These are phyloP conservation scores for Suhomyces terraborum DNA, from an alignment of 1,139 yeast species.

Conservation along the genomic window DNA sequence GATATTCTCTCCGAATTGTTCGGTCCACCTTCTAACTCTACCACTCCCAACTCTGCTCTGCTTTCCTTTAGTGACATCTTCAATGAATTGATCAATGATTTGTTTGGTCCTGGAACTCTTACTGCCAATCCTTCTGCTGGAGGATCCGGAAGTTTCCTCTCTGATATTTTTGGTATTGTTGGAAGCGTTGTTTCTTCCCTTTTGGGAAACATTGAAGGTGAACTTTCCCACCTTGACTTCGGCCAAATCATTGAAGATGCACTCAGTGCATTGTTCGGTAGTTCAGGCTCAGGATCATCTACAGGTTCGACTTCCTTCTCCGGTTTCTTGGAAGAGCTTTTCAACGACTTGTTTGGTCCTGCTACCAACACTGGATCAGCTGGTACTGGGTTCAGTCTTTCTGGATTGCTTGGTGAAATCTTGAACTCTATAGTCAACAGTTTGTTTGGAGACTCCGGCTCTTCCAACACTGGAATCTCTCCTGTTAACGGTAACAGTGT, in stretches of 20 bases:
- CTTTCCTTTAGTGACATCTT: constrained; percentile 13
- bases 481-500: constrained; percentile 15
- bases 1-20: constrained; percentile 14
- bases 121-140: constrained; percentile 16
- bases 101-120: constrained; percentile 17
- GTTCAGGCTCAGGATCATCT: constrained; percentile 13
- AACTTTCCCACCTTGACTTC: constrained; percentile 13
- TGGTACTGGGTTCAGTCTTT: constrained; percentile 10
- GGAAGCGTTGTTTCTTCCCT: constrained; percentile 17
- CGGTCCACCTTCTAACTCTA: constrained; percentile 14
- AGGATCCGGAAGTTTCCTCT: constrained; percentile 21
- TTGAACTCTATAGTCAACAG: constrained; percentile 14
- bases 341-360: constrained; percentile 20
- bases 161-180: constrained; percentile 23
- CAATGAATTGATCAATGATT: constrained; percentile 15
- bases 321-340: constrained; percentile 15
- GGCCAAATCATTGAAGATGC: constrained; percentile 14
- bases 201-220: constrained; percentile 13
- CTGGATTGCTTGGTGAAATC: constrained; percentile 14
- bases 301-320: constrained; percentile 14
- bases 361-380: constrained; percentile 12
- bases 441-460: constrained; percentile 12
- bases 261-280: constrained; percentile 20
- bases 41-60: constrained; percentile 18
- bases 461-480: constrained; percentile 5